phyloP scores from a whole-genome alignment of 345 rosid genomes.

The Salix arbutifolia region DNA sequence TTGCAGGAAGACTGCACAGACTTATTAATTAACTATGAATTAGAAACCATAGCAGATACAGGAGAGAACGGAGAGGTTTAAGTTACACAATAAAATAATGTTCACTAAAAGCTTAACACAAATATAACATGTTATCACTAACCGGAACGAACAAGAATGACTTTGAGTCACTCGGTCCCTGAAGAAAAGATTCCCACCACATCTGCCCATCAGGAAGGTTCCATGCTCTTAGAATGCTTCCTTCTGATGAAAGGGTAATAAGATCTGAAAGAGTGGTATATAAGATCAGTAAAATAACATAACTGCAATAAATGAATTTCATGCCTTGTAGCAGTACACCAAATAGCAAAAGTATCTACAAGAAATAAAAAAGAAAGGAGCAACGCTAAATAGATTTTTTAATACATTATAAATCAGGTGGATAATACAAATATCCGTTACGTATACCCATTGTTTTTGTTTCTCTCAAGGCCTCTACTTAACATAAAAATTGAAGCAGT shows the following conservation, averaged over 20 bases:
- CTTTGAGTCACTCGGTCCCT: slow-evolving; percentile 52
- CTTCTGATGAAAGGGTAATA: slow-evolving; percentile 72
- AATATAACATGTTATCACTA: slow-evolving; percentile 18
- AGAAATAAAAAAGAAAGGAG: background rate
- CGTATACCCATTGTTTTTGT: background rate
- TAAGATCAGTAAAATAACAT: slow-evolving; percentile 5
- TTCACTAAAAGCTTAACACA: background rate
- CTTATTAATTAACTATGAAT: background rate
- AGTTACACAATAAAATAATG: background rate
- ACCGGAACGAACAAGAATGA: slow-evolving; percentile 62
- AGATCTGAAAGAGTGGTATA: slow-evolving; percentile 51
- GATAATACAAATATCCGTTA: background rate
- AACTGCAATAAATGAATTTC: background rate
- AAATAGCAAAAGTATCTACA: background rate
- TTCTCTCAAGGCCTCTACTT: background rate
- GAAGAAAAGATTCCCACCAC: slow-evolving; percentile 87
- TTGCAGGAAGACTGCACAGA: background rate
- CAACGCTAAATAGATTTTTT: too few relatives aligned
- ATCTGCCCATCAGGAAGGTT: slow-evolving; percentile 99
- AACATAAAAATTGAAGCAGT: background rate
- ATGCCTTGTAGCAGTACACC: background rate
- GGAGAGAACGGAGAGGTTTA: background rate
- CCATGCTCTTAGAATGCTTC: slow-evolving; percentile 87
- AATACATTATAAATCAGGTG: background rate
- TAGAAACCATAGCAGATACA: background rate